phyloP scores from a whole-genome alignment of 2,329 filamentous ascomycete genomes.

The Bisporella sp. region DNA sequence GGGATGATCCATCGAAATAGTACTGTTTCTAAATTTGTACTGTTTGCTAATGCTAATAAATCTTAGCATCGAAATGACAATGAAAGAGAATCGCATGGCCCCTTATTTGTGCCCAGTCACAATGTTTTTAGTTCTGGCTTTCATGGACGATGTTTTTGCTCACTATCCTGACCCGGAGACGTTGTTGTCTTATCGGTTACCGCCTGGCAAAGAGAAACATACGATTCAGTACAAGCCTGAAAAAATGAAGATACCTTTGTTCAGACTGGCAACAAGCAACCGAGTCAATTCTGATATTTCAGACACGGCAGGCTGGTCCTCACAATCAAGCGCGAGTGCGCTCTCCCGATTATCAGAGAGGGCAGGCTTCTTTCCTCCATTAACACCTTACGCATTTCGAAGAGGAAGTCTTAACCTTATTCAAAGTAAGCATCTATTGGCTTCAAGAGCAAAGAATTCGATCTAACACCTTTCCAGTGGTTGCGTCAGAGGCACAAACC shows the following conservation, averaged over 20 bases:
- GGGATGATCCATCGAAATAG: neutral
- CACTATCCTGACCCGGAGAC: neutral
- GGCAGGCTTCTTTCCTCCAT: too few relatives aligned
- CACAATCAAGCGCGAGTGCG: too few relatives aligned
- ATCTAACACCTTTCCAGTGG: neutral
- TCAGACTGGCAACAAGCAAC: neutral
- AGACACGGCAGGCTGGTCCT: neutral
- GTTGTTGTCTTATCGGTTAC: neutral
- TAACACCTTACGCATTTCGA: too few relatives aligned
- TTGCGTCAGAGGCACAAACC: neutral
- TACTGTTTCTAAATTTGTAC: neutral
- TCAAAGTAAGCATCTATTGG: too few relatives aligned
- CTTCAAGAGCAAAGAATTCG: neutral
- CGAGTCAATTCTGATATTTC: neutral
- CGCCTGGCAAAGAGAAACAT: neutral
- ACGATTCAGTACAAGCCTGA: neutral
- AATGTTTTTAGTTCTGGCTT: neutral
- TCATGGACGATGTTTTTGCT: neutral
- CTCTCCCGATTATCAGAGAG: too few relatives aligned
- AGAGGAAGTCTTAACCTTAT: too few relatives aligned
- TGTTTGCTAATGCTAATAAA: neutral
- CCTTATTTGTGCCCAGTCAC: neutral
- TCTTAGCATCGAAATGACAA: neutral
- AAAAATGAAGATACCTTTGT: neutral
- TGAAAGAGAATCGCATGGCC: neutral